A percentile compares a stretch with the other conserved stretches of the same genome.
phyloP scores from a whole-genome alignment of 352 stramenopile genomes.

The Phytopythium ostracodes region DNA sequence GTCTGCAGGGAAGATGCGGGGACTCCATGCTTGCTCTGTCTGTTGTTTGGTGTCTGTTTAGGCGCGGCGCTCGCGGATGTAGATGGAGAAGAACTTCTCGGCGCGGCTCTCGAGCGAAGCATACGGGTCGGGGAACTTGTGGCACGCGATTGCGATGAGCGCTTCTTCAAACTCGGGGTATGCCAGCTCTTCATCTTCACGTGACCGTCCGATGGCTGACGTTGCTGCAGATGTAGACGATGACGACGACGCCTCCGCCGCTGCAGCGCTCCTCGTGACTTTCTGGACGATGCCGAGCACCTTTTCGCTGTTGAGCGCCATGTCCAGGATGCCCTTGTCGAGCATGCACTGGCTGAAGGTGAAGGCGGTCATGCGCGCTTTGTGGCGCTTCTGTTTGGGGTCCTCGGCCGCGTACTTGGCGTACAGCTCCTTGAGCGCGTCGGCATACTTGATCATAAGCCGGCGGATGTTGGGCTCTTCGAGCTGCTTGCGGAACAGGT shows the following conservation, averaged over 20 bases:
- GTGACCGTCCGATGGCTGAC: slow-evolving; percentile 5
- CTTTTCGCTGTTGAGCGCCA: slow-evolving; percentile 59
- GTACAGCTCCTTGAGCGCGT: slow-evolving; percentile 59
- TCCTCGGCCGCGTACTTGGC: slow-evolving; percentile 48
- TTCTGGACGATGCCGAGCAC: slow-evolving; percentile 53
- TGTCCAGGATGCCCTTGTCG: slow-evolving; percentile 55
- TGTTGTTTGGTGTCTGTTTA: not conserved
- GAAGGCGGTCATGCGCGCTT: slow-evolving; percentile 48
- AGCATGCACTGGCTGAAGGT: slow-evolving; percentile 61
- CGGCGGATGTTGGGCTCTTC: slow-evolving; percentile 62
- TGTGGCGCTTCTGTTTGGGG: slow-evolving; percentile 30
- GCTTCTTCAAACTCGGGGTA: slow-evolving; percentile 71
- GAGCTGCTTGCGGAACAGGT: slow-evolving; percentile 71
- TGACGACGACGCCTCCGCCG: not conserved
- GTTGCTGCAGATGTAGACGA: not conserved
- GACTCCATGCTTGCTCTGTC: not conserved
- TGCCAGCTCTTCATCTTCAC: slow-evolving; percentile 49
- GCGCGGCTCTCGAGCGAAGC: slow-evolving; percentile 71
- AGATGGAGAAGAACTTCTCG: slow-evolving; percentile 73
- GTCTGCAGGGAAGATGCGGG: not conserved
- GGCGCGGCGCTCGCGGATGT: slow-evolving; percentile 35
- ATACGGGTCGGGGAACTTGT: slow-evolving; percentile 79
- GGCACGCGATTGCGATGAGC: slow-evolving; percentile 61
- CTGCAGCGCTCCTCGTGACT: slow-evolving; percentile 24
- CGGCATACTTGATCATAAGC: slow-evolving; percentile 53